Conservation (phyloP, 768 basidiomycete genomes). For the Agaricus blazei region DNA sequence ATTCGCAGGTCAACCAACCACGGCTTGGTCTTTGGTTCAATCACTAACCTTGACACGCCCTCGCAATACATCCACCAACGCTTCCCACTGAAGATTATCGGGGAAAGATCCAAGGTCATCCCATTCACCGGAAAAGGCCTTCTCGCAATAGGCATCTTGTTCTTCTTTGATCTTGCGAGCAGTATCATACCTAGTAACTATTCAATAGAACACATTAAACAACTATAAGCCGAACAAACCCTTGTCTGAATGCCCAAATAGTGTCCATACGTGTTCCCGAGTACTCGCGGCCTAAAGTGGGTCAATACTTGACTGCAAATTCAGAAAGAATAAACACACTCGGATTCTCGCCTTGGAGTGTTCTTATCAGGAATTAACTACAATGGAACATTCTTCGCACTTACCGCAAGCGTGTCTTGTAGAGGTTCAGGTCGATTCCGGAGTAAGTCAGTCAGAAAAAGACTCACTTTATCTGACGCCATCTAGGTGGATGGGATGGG, state of each 20-base stretch:
- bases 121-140: conserved; percentile 45
- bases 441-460: neutral
- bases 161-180: conserved; percentile 56
- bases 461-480: conserved; percentile 71
- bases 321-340: conserved; percentile 28
- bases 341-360: conserved; percentile 45
- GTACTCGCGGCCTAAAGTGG: conserved; percentile 36
- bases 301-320: conserved; percentile 1
- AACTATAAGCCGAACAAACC: conserved; percentile 25
- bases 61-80: conserved; percentile 70
- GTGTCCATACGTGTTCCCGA: conserved; percentile 57
- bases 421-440: neutral
- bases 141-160: conserved; percentile 61
- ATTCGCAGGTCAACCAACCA: neutral
- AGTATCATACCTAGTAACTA: conserved; percentile 45
- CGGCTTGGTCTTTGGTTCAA: neutral
- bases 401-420: conserved; percentile 44
- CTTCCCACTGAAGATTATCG: conserved; percentile 67
- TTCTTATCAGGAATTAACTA: neutral
- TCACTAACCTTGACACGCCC: conserved; percentile 61
- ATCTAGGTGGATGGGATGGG: conserved; percentile 39
- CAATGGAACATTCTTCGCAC: conserved; percentile 6
- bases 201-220: conserved; percentile 14
- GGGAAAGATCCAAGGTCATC: conserved; percentile 51
- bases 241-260: conserved; percentile 58